phyloP scores from a whole-genome alignment of 2,329 filamentous ascomycete genomes.

The Dryadomyces quercivorus region DNA sequence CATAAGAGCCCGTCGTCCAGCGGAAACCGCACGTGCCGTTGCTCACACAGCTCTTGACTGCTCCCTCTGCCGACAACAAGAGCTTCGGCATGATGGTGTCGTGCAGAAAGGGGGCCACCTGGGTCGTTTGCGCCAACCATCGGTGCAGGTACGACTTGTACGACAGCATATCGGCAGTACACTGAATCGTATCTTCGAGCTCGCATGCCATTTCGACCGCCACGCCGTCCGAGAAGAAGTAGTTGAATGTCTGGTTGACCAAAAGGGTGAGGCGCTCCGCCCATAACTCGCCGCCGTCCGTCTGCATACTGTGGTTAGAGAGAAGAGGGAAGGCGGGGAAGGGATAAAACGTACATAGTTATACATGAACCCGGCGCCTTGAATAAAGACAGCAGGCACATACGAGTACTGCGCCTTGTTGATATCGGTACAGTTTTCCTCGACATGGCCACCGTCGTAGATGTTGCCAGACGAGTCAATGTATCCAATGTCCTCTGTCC shows the following conservation, averaged over 20 bases:
- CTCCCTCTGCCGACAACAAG: slow-evolving; percentile 43
- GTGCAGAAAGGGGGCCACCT: slow-evolving; percentile 48
- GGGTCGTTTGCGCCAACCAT: slow-evolving; percentile 48
- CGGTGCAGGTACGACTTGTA: slow-evolving; percentile 61
- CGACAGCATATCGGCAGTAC: slow-evolving; percentile 58
- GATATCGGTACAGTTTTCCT: slow-evolving; percentile 46
- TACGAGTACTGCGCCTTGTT: slow-evolving; percentile 56
- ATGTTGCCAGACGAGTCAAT: slow-evolving; percentile 47
- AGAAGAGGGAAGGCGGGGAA: not conserved
- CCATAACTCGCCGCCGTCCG: slow-evolving; percentile 41
- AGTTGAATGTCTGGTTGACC: slow-evolving; percentile 32
- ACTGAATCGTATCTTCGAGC: slow-evolving; percentile 25
- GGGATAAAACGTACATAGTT: slow-evolving; percentile 36
- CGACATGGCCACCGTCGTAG: slow-evolving; percentile 50
- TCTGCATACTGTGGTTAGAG: slow-evolving; percentile 20
- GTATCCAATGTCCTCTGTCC: slow-evolving; percentile 41
- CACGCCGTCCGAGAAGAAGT: slow-evolving; percentile 44
- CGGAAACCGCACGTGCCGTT: slow-evolving; percentile 54
- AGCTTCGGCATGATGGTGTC: slow-evolving; percentile 45
- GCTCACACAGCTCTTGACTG: slow-evolving; percentile 45
- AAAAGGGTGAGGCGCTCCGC: slow-evolving; percentile 41
- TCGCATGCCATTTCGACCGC: slow-evolving; percentile 60
- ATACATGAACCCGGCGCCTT: slow-evolving; percentile 57
- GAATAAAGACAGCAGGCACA: slow-evolving; percentile 48
- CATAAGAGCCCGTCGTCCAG: slow-evolving; percentile 36